phyloP scores from a whole-genome alignment of 352 stramenopile species.

The Phytophthora nicotianae region DNA sequence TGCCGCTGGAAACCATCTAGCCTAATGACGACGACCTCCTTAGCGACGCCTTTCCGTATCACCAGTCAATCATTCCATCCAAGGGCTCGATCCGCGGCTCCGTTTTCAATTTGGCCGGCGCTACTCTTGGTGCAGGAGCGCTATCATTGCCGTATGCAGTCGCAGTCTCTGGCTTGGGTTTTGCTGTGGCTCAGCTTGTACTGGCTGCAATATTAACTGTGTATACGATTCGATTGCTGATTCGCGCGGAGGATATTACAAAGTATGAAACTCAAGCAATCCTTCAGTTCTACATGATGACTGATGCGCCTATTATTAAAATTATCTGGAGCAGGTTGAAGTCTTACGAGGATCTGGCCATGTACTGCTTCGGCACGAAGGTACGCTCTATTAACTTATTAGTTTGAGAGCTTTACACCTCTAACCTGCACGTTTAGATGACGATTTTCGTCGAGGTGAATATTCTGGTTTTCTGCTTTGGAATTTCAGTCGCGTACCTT shows the following conservation, averaged over 20 bases:
- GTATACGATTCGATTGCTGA: conserved; percentile 85
- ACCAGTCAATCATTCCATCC: conserved; percentile 81
- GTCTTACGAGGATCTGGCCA: conserved; percentile 86
- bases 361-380: conserved; percentile 85
- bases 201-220: conserved; percentile 74
- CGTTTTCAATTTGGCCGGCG: conserved; percentile 85
- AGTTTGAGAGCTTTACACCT: neutral
- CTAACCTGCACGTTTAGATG: conserved; percentile 35
- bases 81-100: conserved; percentile 85
- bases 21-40: conserved; percentile 51
- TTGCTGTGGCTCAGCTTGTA: conserved; percentile 75
- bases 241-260: conserved; percentile 77
- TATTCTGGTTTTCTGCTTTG: conserved; percentile 88
- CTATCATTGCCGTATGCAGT: conserved; percentile 84
- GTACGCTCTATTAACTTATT: conserved; percentile 18
- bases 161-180: conserved; percentile 76
- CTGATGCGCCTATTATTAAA: conserved; percentile 3
- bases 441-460: conserved; percentile 88
- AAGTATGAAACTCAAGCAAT: conserved; percentile 49
- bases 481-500: conserved; percentile 84
- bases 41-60: conserved; percentile 70
- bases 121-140: conserved; percentile 77
- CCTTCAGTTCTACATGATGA: neutral
- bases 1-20: conserved; percentile 11
- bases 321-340: conserved; percentile 58